Evolutionary conservation across 192 early-diverging fungal species (phyloP).

Genomic region (Coemansia sp.): DNA sequence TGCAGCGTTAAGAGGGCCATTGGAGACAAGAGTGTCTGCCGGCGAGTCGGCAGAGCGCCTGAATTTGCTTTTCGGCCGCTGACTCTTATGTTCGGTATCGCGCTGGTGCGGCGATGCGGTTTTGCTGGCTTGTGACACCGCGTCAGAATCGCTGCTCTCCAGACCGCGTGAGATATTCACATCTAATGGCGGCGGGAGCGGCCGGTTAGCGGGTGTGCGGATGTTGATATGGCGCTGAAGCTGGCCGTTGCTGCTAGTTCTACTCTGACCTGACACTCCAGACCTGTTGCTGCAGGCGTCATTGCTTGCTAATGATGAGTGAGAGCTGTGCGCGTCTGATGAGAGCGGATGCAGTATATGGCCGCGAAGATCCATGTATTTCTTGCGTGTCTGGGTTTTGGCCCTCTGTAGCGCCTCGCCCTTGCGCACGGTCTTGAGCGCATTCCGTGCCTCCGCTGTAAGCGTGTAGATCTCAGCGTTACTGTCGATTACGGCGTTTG

Average conservation of each 20-base stretch:
- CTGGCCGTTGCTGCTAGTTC: background rate
- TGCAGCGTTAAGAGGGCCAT: constrained; percentile 10
- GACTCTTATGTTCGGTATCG: background rate
- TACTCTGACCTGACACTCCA: background rate
- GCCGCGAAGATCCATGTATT: constrained; percentile 40
- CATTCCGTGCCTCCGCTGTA: constrained; percentile 29
- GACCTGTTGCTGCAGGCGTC: constrained; percentile 8
- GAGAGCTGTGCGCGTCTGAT: constrained; percentile 10
- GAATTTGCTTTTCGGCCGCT: background rate
- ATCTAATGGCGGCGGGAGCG: constrained; percentile 37
- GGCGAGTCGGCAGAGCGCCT: constrained; percentile 27
- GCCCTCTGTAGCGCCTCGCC: constrained; percentile 35
- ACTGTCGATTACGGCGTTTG: constrained; percentile 45
- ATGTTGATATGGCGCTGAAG: background rate
- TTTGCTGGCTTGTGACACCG: background rate
- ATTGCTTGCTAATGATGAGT: constrained; percentile 4
- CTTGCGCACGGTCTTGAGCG: constrained; percentile 29
- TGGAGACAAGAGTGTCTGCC: constrained; percentile 35
- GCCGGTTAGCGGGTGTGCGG: background rate
- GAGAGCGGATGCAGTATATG: constrained; percentile 29
- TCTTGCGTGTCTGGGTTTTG: constrained; percentile 44
- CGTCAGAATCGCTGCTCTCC: background rate
- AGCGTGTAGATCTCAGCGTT: constrained; percentile 52
- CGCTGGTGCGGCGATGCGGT: background rate
- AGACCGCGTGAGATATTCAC: constrained; percentile 13